Base-by-base conservation (phyloP, 148 eudicot genomes). In the Chenopodium berlandieri region DNA sequence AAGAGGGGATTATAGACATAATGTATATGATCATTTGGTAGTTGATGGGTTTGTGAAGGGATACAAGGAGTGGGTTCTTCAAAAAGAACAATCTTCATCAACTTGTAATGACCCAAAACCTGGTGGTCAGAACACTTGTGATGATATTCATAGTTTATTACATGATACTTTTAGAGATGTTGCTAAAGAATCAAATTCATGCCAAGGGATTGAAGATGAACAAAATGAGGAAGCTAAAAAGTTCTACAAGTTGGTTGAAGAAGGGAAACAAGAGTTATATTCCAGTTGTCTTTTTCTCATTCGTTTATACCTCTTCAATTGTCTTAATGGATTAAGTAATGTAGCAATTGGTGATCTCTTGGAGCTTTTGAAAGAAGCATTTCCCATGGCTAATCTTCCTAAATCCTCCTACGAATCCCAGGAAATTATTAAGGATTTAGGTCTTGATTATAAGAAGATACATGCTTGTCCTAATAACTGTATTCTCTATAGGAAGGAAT, bases 271-370 rank as follows among this genome's bases (percentile, higher is more conserved):
- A 37, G 74, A 71, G n/a, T 20, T 71, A 14, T 71, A 71, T 32
- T 50, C 47, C 9, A 25, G 74, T 7, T 37, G 44, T 71, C 74
- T 20, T 71, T 71, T 71, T 20, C 32, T 71, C 1, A 71, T 71
- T 71, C 47, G 4, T 34, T 71, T 71, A 19, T 71, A 31, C 34
- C 74, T 71, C 12, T 71, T 71, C 22, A 71, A 71, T 4, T 71
- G 74, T 67, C 71, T 67, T n/a, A 67, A 67, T 67, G 37, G 71
- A 11, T 22, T 67, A 67, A 67, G 71, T 25, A 71, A 71, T 34
- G 50, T 37, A 37, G 47, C 74, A 37, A 31, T 71, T 71, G 16
- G 47, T 32, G 46, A 71, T 70, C 74, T 71, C 20, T 37, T 71
- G 10, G 74, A 71, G 20, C 19, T 71, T 9, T 40, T 71, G 11